Evolutionary conservation across 805 yeast species (phyloP).

Genomic region (Starmerella powellii): DNA sequence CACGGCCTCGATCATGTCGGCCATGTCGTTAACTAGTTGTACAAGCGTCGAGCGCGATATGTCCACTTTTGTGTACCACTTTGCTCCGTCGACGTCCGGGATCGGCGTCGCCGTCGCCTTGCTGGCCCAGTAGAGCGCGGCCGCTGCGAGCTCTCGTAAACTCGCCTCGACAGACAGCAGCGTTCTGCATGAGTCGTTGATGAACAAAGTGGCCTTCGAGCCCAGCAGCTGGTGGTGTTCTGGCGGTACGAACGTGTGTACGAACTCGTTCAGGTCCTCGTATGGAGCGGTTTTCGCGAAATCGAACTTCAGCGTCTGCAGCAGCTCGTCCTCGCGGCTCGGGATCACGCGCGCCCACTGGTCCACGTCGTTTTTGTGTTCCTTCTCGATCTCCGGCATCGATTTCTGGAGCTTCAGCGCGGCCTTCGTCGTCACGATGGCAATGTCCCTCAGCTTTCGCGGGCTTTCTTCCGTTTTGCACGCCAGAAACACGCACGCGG

Average conservation of each 20-base stretch:
- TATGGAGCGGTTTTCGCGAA: constrained; percentile 35
- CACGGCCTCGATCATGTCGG: constrained; percentile 19
- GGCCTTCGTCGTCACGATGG: constrained; percentile 37
- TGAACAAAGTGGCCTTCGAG: constrained; percentile 20
- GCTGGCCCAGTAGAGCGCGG: constrained; percentile 31
- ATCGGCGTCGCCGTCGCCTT: constrained; percentile 5
- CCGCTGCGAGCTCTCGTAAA: constrained; percentile 30
- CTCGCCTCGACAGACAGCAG: constrained; percentile 27
- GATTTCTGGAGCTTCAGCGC: constrained; percentile 35
- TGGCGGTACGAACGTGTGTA: constrained; percentile 10
- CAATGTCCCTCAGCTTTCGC: constrained; percentile 38
- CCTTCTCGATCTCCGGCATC: constrained; percentile 29
- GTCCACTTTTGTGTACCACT: constrained; percentile 16
- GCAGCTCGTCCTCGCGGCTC: constrained; percentile 36
- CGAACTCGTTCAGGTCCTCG: constrained; percentile 13
- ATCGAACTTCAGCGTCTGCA: constrained; percentile 40
- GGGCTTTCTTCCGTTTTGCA: constrained; percentile 44
- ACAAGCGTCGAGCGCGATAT: constrained; percentile 13
- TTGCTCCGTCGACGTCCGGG: constrained; percentile 11
- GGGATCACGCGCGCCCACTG: constrained; percentile 40
- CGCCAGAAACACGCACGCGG: constrained; percentile 41
- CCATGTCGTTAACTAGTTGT: constrained; percentile 20
- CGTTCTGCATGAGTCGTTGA: constrained; percentile 33
- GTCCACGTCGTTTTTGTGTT: constrained; percentile 39
- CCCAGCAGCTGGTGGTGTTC: constrained; percentile 12